A percentile compares a stretch with the other conserved stretches of the same genome.
phyloP scores from a whole-genome alignment of 495 filamentous ascomycete genomes.

The Penicillium goetzii region DNA sequence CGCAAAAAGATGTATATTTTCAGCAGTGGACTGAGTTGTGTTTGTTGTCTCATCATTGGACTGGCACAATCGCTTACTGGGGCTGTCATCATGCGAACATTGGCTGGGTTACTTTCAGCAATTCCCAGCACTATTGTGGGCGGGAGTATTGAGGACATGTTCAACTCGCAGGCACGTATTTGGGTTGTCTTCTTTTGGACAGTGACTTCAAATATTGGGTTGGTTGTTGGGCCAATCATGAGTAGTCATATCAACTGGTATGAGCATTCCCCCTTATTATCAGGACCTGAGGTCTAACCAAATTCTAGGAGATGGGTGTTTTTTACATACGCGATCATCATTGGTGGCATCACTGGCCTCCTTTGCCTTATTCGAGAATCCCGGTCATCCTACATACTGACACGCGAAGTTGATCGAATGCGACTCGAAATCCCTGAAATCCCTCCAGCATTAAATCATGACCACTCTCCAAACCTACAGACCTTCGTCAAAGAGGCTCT shows the following conservation, averaged over 20 bases:
- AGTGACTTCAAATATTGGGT: conserved; percentile 45
- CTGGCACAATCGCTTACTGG: conserved; percentile 39
- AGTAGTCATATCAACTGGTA: conserved; percentile 49
- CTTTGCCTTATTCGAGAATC: conserved; percentile 46
- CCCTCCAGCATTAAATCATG: conserved; percentile 44
- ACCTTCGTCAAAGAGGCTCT: conserved; percentile 48
- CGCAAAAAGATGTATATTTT: conserved; percentile 54
- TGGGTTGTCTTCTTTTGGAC: conserved; percentile 56
- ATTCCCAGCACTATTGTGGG: conserved; percentile 55
- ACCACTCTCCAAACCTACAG: conserved; percentile 41
- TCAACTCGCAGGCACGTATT: conserved; percentile 48
- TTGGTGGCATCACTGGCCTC: conserved; percentile 38
- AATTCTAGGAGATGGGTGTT: conserved; percentile 50
- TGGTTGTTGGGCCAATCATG: conserved; percentile 51
- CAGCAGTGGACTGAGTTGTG: conserved; percentile 45
- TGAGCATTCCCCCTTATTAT: not conserved
- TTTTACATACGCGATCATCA: conserved; percentile 45
- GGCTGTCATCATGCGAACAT: conserved; percentile 47
- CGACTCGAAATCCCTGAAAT: conserved; percentile 28
- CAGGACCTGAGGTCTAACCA: not conserved
- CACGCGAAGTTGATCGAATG: conserved; percentile 37
- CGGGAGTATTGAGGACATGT: conserved; percentile 57
- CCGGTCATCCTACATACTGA: conserved; percentile 47
- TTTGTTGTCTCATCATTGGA: conserved; percentile 50
- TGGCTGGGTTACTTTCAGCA: conserved; percentile 53